Conservation (phyloP, 176 grass and related monocot species). For the Aegilops speltoides region DNA sequence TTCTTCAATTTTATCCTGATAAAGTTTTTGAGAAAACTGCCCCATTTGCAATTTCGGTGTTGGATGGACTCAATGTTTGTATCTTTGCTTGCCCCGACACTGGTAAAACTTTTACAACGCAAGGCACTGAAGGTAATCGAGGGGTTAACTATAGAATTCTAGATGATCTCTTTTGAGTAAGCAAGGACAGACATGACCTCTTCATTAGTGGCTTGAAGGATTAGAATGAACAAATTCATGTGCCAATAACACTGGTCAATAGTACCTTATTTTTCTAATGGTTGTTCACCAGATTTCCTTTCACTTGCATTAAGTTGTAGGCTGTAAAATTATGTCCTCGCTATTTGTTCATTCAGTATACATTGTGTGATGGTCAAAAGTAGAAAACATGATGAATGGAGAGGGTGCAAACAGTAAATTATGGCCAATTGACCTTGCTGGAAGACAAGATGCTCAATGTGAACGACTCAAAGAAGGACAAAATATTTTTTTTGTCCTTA, state of each 20-base stretch:
- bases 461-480: slow-evolving; percentile 88
- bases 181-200: slow-evolving; percentile 66
- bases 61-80: slow-evolving; percentile 94
- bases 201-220: slow-evolving; percentile 80
- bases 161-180: slow-evolving; percentile 75
- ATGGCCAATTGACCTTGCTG: slow-evolving; percentile 88
- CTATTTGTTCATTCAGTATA: too few relatives aligned
- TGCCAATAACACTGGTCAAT: slow-evolving; percentile 82
- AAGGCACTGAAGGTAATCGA: slow-evolving; percentile 46
- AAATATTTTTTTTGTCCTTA: slow-evolving; percentile 61
- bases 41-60: slow-evolving; percentile 70
- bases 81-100: slow-evolving; percentile 98
- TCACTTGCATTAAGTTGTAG: not conserved
- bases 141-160: slow-evolving; percentile 88
- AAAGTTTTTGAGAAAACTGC: slow-evolving; percentile 68
- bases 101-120: slow-evolving; percentile 94
- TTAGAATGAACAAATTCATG: slow-evolving; percentile 93
- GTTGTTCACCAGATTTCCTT: not conserved
- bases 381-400: slow-evolving; percentile 76
- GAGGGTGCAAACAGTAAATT: slow-evolving; percentile 73
- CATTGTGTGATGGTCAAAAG: not conserved
- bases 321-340: not conserved
- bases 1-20: not conserved
- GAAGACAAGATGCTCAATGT: slow-evolving; percentile 67
- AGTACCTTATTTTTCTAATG: not conserved